Evolutionary conservation across 108 stramenopile species (phyloP), one percentile per base, ranked within the genome.

Genomic region (Nannochloropsis granulata): DNA sequence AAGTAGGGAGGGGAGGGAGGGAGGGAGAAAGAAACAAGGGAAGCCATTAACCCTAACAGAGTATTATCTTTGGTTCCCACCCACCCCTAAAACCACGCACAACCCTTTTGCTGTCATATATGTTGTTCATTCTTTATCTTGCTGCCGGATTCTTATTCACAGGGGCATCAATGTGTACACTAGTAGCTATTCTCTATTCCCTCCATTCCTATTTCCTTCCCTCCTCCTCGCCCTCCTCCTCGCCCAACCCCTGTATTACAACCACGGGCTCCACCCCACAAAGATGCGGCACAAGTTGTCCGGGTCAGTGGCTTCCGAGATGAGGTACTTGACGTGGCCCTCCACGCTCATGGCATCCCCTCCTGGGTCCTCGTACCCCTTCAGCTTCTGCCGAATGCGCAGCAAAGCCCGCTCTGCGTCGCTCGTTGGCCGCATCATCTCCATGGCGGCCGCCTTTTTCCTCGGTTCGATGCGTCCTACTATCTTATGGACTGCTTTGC

Each of bases 321-420:
- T 97, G 78, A 98, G 85, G 25, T 95, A 82, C 45, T 94, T 93
- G 34, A 99, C 97, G 82, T 98, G 97, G n/a, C 96, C 97, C 45
- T 93, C 94, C 26, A 97, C 93, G 81, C 92, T 94, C 88, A 97
- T 95, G 71, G 93, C 93, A 83, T 96, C 95, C 13, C 95, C 94
- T 24, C 94, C 94, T 13, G 93, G 93, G 78, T 99, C 97, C 87
- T 98, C 97, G 91, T 96, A 97, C 10, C 99, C 99, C 88, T 96
- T 93, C 12, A 99, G 91, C 88, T 99, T 99, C 86, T 95, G 91
- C 16, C 92, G 90, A 78, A 99, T 95, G 82, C 90, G 46, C 24
- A 86, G 44, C 14, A 92, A 79, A 25, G 89, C 90, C 23, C 86
- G 80, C 82, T 90, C 88, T 0, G 91, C 91, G 7, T 71, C 56